Evolutionary conservation across 768 basidiomycete genomes (phyloP), one percentile per base, ranked within the genome.

Genomic region (Kwoniella europaea): DNA sequence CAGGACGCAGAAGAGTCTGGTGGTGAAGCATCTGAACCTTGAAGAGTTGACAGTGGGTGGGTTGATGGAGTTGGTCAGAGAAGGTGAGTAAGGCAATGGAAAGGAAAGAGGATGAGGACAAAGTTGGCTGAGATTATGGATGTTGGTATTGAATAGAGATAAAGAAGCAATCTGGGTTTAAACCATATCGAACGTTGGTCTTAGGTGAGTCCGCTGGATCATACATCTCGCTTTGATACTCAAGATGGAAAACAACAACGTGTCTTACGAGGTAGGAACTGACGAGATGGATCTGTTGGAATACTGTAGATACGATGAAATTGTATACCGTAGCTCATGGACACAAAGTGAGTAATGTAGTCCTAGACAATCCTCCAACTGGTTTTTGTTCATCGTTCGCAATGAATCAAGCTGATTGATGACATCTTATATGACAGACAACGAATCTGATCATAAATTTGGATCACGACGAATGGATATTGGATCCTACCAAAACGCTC

Each of bases 391-490:
- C 4, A 57, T 4, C 12, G 2, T 29, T 12, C 29, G 10, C 24
- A 35, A 35, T 35, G 24, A 1, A 58, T 35, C 57, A 35, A 27
- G 29, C 22, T 59, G 16, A 35, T 7, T 35, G 35, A 35, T 35
- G 35, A 35, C 35, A 35, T 29, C 4, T 22, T 16, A 42, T 35
- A 27, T 16, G 77, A n/a, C 69, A 98, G 96, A 96, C 95, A 1
- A 92, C 92, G 42, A 98, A 99, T 85, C 87, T 99, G 35, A 98
- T 99, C 84, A 98, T 99, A 81, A 99, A 99, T 83, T 88, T 98
- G 68, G 94, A 97, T 79, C 88, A 95, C 78, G 96, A 98, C 69
- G 84, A 85, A 68, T 96, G 94, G 92, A 92, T 98, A 71, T 84
- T 94, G 16, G 89, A 93, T 73, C 90, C 90, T 52, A 80, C 81